Base-by-base conservation (phyloP, 2,329 filamentous ascomycete genomes). In the Fusarium bulbicola region DNA sequence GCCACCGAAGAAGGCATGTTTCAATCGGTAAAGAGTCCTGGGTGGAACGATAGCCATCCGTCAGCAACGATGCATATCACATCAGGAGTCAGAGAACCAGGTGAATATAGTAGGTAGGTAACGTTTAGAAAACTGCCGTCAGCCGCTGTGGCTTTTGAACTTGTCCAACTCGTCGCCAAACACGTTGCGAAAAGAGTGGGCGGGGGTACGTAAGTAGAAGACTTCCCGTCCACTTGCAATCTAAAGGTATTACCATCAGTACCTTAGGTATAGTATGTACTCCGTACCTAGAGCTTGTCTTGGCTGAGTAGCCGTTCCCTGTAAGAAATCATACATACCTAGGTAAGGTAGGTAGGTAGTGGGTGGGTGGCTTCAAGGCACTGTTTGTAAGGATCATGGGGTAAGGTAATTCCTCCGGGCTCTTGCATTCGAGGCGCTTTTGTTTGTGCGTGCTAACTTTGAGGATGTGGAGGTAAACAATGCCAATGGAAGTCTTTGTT, bases 91-190 rank as follows among this genome's bases (percentile, higher is more conserved):
- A 37, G 32, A 61, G 37, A n/a, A 32, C 26, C 26, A 62, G 15
- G 37, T 42, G 34, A 43, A 53, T 37, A 63, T 26, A 21, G 45
- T 46, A 66, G 36, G 46, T 21, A 36, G 16, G 34, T 36, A 58
- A 28, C 43, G 60, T 56, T 66, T 73, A 28, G 52, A 56, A 73
- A 49, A 70, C 70, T 62, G 70, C 57, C 34, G 60, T 42, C 52
- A 62, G 59, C 70, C 70, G 65, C 56, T 64, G 70, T 73, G 65
- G 70, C 70, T 71, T 70, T 53, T 65, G 26, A 59, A 63, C 45
- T 49, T 60, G 52, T 50, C 28, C 57, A 73, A 50, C 64, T 70
- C 47, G 40, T 37, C 61, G 60, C 59, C 49, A 64, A 65, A 60
- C 70, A 73, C 65, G 69, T 70, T 70, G 65, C 46, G 34, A 59